Base-by-base conservation (phyloP, 805 yeast genomes). In the Tetrapisispora pingtungensis region DNA sequence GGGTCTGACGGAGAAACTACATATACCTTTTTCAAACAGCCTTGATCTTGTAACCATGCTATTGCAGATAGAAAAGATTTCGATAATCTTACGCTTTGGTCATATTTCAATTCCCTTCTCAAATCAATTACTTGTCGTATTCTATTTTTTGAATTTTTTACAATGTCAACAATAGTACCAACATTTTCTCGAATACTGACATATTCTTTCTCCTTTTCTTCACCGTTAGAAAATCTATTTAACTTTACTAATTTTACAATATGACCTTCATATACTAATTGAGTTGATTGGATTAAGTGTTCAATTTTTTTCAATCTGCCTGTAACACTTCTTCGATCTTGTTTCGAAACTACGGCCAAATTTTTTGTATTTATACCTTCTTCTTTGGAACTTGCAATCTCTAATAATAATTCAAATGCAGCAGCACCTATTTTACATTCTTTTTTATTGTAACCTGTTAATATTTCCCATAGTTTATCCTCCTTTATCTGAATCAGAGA, bases 321-420 rank as follows among this genome's bases (percentile, higher is more conserved):
- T 0, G 88, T 78, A 34, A 81, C 66, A 46, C 88, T 80, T 49
- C 90, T 70, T 15, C 80, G 75, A 53, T 83, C 93, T 60, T 83
- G 93, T 8, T 75, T 75, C 0, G 88, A 75, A 17, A 64, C 67
- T 34, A 66, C 64, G 2, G 80, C 74, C 46, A 83, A 65, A 22
- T 75, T 77, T 27, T 77, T 64, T 0, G 89, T 75, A 40, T 74
- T 69, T 14, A 82, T 74, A 10, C 93, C 93, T 1, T 59, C 53
- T 0, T 68, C 62, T 20, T 78, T 78, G 27, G 74, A 57, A 46
- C 70, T 73, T 0, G 88, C 84, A 43, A 83, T 79, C 40, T 74
- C 79, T 41, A 77, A 65, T 18, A 83, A 57, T 33, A 83, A 55
- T 18, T 73, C 73, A 53, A 70, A 75, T 13, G 84, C 80, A 32